phyloP scores from a whole-genome alignment of 2,329 filamentous ascomycete genomes.

The Diaporthe batatas region DNA sequence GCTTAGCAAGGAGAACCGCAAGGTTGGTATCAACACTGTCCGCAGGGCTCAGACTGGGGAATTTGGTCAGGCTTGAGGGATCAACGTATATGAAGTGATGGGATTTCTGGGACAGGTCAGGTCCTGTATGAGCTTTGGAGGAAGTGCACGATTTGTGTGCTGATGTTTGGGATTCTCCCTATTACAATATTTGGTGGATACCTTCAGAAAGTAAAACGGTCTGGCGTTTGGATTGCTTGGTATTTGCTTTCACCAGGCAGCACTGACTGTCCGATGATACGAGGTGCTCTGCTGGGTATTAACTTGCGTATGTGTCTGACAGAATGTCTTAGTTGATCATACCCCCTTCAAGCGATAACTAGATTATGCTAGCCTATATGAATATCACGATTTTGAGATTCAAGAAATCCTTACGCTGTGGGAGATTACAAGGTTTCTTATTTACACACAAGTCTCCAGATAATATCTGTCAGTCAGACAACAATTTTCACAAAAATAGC shows the following conservation, averaged over 20 bases:
- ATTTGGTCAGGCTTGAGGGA: constrained; percentile 19
- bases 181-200: too few species aligned
- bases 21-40: constrained; percentile 31
- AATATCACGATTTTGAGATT: neutral
- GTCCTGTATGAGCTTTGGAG: too few species aligned
- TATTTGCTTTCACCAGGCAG: neutral
- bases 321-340: neutral
- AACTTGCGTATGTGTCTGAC: neutral
- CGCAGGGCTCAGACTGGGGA: constrained; percentile 39
- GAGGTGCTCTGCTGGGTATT: neutral
- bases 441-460: neutral
- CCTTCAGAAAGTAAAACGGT: neutral
- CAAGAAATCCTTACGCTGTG: too few species aligned
- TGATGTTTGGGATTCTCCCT: too few species aligned
- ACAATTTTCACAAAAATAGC: too few species aligned
- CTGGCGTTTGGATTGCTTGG: neutral
- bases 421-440: neutral
- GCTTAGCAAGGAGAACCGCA: constrained; percentile 39
- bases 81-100: too few species aligned
- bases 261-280: neutral
- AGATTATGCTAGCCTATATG: neutral
- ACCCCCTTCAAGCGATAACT: neutral
- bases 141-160: neutral
- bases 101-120: neutral
- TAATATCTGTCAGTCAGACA: neutral